Evolutionary conservation across 352 stramenopile species (phyloP).

Genomic region (Globisporangium takayamanum): DNA sequence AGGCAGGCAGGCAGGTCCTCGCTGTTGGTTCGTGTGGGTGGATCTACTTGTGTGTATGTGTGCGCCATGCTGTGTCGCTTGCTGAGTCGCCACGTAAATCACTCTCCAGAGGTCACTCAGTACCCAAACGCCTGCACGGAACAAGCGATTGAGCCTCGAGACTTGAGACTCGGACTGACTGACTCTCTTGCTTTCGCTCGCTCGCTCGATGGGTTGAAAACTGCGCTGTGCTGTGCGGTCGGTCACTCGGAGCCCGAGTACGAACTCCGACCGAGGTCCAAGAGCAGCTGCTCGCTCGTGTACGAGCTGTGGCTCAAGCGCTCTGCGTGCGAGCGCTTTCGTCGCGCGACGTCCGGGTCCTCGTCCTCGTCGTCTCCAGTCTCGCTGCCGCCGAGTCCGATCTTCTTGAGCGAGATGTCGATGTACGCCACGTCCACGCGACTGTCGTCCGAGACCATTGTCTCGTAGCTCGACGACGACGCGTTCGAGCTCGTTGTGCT

Average conservation of each 20-base stretch:
- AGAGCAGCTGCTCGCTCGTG: conserved; percentile 6
- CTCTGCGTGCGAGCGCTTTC: conserved; percentile 2
- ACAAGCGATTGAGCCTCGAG: too few species aligned
- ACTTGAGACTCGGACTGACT: too few species aligned
- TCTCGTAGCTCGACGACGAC: neutral
- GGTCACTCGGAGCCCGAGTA: neutral
- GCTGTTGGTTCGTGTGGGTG: too few species aligned
- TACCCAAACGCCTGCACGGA: too few species aligned
- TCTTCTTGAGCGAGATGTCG: neutral
- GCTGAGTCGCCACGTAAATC: too few species aligned
- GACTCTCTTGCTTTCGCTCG: too few species aligned
- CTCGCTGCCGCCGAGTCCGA: neutral
- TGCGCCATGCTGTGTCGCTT: too few species aligned
- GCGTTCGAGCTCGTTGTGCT: neutral
- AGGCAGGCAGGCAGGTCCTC: too few species aligned
- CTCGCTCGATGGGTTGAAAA: too few species aligned
- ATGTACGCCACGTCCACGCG: neutral
- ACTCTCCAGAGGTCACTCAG: too few species aligned
- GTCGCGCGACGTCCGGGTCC: neutral
- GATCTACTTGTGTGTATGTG: too few species aligned
- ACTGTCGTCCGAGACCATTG: conserved; percentile 16
- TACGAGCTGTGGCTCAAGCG: conserved; percentile 6
- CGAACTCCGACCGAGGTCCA: neutral
- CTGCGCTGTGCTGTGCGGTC: neutral
- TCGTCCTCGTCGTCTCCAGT: neutral